Evolutionary conservation across 163 green algal species (phyloP).

Genomic region (Trebouxia gelatinosa): DNA sequence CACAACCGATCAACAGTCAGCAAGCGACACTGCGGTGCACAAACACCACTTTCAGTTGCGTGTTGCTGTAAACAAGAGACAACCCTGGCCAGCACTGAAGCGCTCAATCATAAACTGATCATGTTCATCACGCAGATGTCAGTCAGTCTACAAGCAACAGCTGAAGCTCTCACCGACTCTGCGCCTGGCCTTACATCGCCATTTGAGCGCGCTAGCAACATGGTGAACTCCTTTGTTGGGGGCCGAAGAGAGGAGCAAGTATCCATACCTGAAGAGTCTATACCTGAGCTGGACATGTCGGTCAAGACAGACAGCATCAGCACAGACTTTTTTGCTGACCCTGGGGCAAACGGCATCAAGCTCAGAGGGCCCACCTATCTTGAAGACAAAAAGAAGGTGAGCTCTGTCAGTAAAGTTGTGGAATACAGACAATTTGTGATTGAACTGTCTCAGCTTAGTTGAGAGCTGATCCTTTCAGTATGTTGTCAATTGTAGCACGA

Average conservation of each 20-base stretch:
- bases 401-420: not conserved
- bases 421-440: too few species aligned
- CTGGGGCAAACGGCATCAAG: constrained; percentile 35
- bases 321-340: constrained; percentile 30
- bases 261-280: constrained; percentile 5
- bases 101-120: too few species aligned
- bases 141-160: constrained; percentile 15
- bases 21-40: too few species aligned
- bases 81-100: too few species aligned
- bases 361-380: constrained; percentile 37
- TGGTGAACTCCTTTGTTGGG: not conserved
- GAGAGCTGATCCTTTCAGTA: too few species aligned
- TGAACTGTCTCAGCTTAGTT: too few species aligned
- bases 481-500: too few species aligned
- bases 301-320: constrained; percentile 36
- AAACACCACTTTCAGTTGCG: too few species aligned
- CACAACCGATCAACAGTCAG: too few species aligned
- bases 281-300: constrained; percentile 15
- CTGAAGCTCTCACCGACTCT: constrained; percentile 19
- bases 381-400: constrained; percentile 43
- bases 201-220: constrained; percentile 17
- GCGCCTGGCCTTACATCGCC: constrained; percentile 3
- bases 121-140: not conserved
- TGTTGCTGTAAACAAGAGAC: too few species aligned
- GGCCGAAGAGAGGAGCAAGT: not conserved